These are phyloP conservation scores for Cornus florida DNA, from an alignment of 148 eudicot genomes.

Conservation along the genomic window DNA sequence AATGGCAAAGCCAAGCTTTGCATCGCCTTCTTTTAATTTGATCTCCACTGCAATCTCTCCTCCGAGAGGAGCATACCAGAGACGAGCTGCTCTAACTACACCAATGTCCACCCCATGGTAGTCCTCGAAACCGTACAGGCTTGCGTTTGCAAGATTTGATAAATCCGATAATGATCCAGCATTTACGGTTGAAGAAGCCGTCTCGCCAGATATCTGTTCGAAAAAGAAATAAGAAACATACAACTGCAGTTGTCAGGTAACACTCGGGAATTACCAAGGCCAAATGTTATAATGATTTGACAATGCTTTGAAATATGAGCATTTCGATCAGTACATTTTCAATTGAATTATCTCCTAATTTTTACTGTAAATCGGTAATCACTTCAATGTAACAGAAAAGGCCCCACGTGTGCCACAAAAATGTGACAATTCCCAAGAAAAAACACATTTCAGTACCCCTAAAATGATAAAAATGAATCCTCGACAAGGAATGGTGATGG, in stretches of 20 bases:
- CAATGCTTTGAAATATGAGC: not conserved
- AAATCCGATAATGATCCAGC: constrained; percentile 73
- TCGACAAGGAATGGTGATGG: too few species aligned
- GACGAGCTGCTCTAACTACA: constrained; percentile 75
- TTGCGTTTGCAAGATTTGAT: constrained; percentile 67
- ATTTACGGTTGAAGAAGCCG: constrained; percentile 71
- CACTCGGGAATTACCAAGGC: not conserved
- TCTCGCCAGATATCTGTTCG: constrained; percentile 76
- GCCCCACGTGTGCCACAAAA: too few species aligned
- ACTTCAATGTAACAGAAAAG: not conserved
- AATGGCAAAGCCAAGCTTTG: constrained; percentile 71
- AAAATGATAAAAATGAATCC: too few species aligned
- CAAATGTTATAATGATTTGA: not conserved
- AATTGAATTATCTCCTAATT: too few species aligned
- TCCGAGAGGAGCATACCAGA: constrained; percentile 77
- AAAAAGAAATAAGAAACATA: not conserved
- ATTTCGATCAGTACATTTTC: not conserved
- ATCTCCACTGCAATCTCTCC: constrained; percentile 61
- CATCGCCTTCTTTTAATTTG: constrained; percentile 53
- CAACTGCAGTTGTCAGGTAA: not conserved
- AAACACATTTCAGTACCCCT: too few species aligned
- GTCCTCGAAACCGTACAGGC: constrained; percentile 86
- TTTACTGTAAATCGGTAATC: not conserved
- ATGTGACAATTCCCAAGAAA: too few species aligned
- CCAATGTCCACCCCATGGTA: constrained; percentile 92